phyloP scores from a whole-genome alignment of 306 rosid species.

The Inga leiocalycina region DNA sequence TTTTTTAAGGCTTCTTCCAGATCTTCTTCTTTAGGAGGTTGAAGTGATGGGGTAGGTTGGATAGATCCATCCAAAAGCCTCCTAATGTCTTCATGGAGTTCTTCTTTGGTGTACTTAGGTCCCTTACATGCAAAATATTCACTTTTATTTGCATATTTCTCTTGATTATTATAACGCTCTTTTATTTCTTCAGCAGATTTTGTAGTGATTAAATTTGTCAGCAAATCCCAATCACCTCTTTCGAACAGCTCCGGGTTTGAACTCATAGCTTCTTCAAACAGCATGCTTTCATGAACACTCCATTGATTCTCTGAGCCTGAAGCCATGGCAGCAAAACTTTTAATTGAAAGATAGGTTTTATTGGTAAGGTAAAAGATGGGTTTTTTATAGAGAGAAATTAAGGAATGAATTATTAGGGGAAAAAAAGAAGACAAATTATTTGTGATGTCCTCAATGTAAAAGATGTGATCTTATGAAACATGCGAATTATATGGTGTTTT shows the following conservation, averaged over 20 bases:
- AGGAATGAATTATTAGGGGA: not conserved
- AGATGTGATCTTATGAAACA: not conserved
- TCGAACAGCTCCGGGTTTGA: not conserved
- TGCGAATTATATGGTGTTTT: not conserved
- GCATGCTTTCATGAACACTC: not conserved
- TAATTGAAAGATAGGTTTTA: too few relatives aligned
- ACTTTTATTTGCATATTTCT: not conserved
- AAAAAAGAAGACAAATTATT: not conserved
- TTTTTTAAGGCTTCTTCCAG: not conserved
- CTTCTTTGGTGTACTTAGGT: not conserved
- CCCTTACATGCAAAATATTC: not conserved
- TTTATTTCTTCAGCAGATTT: not conserved
- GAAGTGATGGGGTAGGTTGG: not conserved
- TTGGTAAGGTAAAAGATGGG: too few relatives aligned
- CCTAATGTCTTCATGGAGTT: not conserved
- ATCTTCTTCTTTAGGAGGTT: not conserved
- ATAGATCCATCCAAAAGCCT: not conserved
- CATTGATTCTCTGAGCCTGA: not conserved
- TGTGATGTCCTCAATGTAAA: not conserved
- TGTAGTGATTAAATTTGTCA: not conserved
- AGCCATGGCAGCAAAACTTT: not conserved
- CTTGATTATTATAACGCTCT: not conserved
- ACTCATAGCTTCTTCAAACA: not conserved
- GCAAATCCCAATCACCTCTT: not conserved
- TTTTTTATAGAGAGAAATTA: not conserved